These are phyloP conservation scores for Pichiaceae sp. DNA, from an alignment of 1,139 yeast genomes.

Conservation along the genomic window DNA sequence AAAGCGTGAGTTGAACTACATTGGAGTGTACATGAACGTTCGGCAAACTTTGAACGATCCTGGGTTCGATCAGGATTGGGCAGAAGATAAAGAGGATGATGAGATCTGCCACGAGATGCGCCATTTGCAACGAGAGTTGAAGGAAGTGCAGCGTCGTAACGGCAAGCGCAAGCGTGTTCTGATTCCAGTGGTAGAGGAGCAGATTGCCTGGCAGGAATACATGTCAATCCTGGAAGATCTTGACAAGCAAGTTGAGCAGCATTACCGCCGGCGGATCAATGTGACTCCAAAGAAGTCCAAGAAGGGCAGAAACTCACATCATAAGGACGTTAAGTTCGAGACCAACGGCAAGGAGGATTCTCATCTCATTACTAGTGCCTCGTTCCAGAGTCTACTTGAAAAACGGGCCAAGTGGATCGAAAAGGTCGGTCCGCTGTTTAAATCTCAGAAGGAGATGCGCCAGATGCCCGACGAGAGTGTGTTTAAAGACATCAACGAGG, in stretches of 20 bases:
- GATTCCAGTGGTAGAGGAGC: constrained; percentile 75
- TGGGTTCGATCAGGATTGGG: constrained; percentile 63
- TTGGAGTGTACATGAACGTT: constrained; percentile 80
- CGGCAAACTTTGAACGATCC: constrained; percentile 25
- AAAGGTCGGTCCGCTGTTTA: constrained; percentile 80
- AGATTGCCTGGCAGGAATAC: constrained; percentile 93
- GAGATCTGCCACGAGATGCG: constrained; percentile 86
- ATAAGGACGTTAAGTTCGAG: constrained; percentile 7
- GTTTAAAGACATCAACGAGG: constrained; percentile 33
- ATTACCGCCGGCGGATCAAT: constrained; percentile 75
- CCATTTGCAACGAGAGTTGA: constrained; percentile 58
- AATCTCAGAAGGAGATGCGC: constrained; percentile 57
- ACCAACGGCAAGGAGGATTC: constrained; percentile 22
- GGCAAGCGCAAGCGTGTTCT: constrained; percentile 58
- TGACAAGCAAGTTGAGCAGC: constrained; percentile 95
- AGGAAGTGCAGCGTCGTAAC: constrained; percentile 54
- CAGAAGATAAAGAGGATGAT: constrained; percentile 81
- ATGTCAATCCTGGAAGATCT: constrained; percentile 82
- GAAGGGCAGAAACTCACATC: constrained; percentile 22
- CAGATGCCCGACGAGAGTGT: constrained; percentile 63
- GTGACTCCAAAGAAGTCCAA: constrained; percentile 79
- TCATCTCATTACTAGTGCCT: constrained; percentile 53
- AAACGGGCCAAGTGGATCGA: constrained; percentile 85
- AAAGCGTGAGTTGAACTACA: constrained; percentile 78
- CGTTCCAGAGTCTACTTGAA: constrained; percentile 71